Evolutionary conservation across 2,329 filamentous ascomycete genomes (phyloP), one percentile per base, ranked within the genome.

Genomic region (Cordyceps tenuipes): DNA sequence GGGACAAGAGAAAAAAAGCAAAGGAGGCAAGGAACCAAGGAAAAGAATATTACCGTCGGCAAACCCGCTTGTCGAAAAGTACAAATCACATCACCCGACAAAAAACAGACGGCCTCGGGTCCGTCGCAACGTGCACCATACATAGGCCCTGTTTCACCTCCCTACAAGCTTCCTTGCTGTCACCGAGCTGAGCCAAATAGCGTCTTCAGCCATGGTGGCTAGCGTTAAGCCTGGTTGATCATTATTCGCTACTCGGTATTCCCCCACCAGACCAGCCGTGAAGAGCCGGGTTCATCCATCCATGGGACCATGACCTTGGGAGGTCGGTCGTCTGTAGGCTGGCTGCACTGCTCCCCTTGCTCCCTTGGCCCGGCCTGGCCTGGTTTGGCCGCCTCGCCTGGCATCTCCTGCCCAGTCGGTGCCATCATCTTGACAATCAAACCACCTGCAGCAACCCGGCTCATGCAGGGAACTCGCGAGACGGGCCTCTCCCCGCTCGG

Each of bases 101-200:
- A 47, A 2, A 34, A 34, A 34, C 3, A 12, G 13, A 46, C 29
- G 23, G 39, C 49, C 26, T 52, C 31, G 49, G 41, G 39, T 5
- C 57, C 57, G 48, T 59, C 57, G 57, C 57, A 52, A 59, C 36
- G 41, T 29, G 29, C 29, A 29, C 29, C 29, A 29, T 29, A 29
- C 36, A 39, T 46, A 17, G 49, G 52, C 41, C 54, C 46, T 59
- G 57, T 59, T 59, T 59, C 57, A 59, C 48, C 19, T 51, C 23
- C 47, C 57, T 52, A 43, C 39, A 52, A 39, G 39, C 57, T 59
- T 29, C 57, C 48, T 12, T 52, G 57, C 39, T 44, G 57, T 51
- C 57, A 59, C 57, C 57, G 57, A 59, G 57, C 57, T 59, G 57
- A 58, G 57, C 50, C 31, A 59, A 59, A 59, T 59, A 59, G 57